Conservation (phyloP, 495 filamentous ascomycete genomes). For the Penicillium riverlandense region DNA sequence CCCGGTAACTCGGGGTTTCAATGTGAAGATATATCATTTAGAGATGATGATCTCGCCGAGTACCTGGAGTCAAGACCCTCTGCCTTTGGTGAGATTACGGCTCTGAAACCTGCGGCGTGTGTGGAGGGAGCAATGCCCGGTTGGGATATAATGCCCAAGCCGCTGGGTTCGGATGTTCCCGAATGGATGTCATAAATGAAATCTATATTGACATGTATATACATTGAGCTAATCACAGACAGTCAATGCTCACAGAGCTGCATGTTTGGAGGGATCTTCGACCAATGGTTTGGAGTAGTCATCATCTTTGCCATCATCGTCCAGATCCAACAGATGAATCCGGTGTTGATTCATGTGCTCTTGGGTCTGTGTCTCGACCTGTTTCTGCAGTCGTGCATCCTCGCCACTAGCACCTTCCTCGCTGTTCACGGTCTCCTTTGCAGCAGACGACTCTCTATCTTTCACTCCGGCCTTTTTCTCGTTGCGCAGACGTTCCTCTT, state of each 20-base stretch:
- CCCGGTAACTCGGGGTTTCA: constrained; percentile 11
- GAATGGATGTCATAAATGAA: no score
- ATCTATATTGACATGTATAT: no score
- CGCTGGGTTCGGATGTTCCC: constrained; percentile 10
- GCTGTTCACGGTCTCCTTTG: constrained; percentile 20
- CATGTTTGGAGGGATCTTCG: constrained; percentile 15
- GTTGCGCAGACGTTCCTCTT: constrained; percentile 40
- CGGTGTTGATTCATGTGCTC: constrained; percentile 35
- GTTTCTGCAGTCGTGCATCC: constrained; percentile 30
- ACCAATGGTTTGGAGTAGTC: constrained; percentile 13
- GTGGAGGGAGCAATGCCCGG: constrained; percentile 18
- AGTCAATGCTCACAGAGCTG: constrained; percentile 4
- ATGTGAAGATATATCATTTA: constrained; percentile 3
- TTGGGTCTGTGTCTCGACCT: constrained; percentile 44
- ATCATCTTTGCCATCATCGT: constrained; percentile 2
- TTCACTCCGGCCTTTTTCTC: constrained; percentile 37
- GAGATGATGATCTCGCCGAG: constrained; percentile 10
- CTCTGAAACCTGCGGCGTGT: constrained; percentile 12
- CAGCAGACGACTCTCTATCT: constrained; percentile 26
- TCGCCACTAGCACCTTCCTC: constrained; percentile 28
- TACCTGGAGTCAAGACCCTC: constrained; percentile 12
- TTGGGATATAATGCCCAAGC: constrained; percentile 22
- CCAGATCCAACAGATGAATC: constrained; percentile 17
- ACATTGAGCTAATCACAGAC: no score
- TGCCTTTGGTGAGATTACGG: constrained; percentile 16